Conservation (phyloP, 129 eudicot species). For the Gnaphalium uliginosum region DNA sequence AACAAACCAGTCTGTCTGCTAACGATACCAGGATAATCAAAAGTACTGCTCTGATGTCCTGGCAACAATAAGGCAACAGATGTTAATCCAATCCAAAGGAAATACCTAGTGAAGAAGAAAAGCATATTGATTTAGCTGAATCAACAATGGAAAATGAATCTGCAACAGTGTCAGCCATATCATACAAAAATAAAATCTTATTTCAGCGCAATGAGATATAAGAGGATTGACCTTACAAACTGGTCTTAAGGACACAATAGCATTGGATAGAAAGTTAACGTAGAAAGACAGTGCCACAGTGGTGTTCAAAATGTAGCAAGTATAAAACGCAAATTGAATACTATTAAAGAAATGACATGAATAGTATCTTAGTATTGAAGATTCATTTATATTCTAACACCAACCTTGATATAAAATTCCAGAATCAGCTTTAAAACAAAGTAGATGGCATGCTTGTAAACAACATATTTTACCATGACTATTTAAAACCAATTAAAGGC, state of each 20-base stretch:
- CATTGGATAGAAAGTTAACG: not conserved
- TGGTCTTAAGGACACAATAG: not conserved
- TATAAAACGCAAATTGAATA: not conserved
- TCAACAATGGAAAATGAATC: not conserved
- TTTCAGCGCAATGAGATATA: not conserved
- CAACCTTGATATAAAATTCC: not conserved
- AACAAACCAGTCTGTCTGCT: not conserved
- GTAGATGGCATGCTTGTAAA: not conserved
- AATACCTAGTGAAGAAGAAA: slow-evolving; percentile 13
- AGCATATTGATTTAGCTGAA: not conserved
- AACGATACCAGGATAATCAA: not conserved
- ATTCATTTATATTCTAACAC: not conserved
- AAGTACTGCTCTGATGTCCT: not conserved
- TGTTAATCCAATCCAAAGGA: slow-evolving; percentile 1
- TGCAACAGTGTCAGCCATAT: slow-evolving; percentile 7
- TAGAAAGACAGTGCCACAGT: not conserved
- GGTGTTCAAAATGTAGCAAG: not conserved
- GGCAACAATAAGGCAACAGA: not conserved
- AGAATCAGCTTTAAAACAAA: not conserved
- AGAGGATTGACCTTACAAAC: not conserved
- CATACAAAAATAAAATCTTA: not conserved
- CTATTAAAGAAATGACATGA: not conserved
- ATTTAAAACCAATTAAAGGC: not conserved
- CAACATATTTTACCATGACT: not conserved
- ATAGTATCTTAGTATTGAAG: not conserved